A percentile compares a stretch with the other conserved stretches of the same genome.
These are phyloP conservation scores for Cyamopsis tetragonoloba DNA, from an alignment of 306 rosid genomes.

Conservation along the genomic window DNA sequence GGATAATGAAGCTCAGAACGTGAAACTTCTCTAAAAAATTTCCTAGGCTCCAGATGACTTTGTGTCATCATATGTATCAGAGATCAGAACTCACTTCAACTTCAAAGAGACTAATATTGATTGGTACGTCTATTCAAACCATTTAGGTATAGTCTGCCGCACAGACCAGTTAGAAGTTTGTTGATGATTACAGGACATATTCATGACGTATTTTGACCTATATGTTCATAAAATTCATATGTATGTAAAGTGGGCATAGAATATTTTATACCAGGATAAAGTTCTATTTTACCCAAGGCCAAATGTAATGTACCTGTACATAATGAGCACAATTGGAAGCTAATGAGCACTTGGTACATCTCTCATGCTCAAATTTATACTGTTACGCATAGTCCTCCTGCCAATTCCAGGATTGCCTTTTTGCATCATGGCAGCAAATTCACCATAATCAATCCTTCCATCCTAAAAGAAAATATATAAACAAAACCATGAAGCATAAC, in stretches of 20 bases:
- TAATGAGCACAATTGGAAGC: conserved; percentile 35
- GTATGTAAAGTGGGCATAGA: not conserved
- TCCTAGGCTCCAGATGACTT: not conserved
- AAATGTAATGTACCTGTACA: conserved; percentile 44
- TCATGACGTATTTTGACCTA: not conserved
- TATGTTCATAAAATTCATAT: conserved; percentile 1
- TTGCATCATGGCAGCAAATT: conserved; percentile 96
- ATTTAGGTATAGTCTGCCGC: not conserved
- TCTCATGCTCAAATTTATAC: conserved; percentile 90
- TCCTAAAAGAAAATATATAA: conserved; percentile 48
- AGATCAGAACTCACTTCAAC: not conserved
- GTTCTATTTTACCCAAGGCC: conserved; percentile 20
- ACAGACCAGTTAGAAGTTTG: not conserved
- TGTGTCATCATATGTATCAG: not conserved
- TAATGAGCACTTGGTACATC: conserved; percentile 70
- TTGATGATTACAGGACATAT: not conserved
- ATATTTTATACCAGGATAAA: conserved; percentile 1
- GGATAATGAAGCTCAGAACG: not conserved
- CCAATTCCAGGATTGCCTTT: conserved; percentile 85
- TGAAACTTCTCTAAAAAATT: conserved; percentile 5
- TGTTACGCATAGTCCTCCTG: conserved; percentile 92
- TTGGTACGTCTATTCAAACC: not conserved
- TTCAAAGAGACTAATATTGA: not conserved
- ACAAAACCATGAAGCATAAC: conserved; percentile 25
- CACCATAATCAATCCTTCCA: conserved; percentile 92